phyloP scores from a whole-genome alignment of 768 basidiomycete genomes.

The Phallus indusiatus region DNA sequence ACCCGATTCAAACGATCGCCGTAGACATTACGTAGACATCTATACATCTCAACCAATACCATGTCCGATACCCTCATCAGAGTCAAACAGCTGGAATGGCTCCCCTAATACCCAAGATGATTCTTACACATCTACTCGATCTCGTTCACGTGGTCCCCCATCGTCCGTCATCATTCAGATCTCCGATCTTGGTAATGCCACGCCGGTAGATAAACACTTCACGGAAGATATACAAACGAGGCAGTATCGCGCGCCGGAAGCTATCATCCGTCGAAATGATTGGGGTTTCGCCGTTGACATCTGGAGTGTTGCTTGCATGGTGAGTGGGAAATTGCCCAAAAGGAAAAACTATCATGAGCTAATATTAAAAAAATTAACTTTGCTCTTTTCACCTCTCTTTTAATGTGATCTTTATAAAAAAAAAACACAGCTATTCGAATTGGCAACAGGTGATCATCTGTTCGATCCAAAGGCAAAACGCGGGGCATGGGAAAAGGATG shows the following conservation, averaged over 20 bases:
- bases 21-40: constrained; percentile 66
- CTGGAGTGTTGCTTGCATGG: constrained; percentile 86
- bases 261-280: constrained; percentile 76
- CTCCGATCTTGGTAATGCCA: constrained; percentile 90
- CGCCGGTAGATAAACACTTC: constrained; percentile 81
- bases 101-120: constrained; percentile 19
- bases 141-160: constrained; percentile 3
- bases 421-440: constrained; percentile 81
- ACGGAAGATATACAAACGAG: constrained; percentile 97
- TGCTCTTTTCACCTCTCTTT: no score
- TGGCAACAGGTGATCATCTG: constrained; percentile 84
- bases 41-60: constrained; percentile 74
- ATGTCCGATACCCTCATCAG: constrained; percentile 43
- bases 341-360: no score
- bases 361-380: no score
- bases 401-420: background rate
- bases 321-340: no score
- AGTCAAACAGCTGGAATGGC: constrained; percentile 31
- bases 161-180: constrained; percentile 78
- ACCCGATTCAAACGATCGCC: constrained; percentile 37
- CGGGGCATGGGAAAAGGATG: constrained; percentile 81
- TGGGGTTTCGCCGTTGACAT: constrained; percentile 85
- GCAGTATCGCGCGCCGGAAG: constrained; percentile 92
- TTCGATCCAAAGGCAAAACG: constrained; percentile 84
- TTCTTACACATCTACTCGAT: constrained; percentile 13